Percentiles rank a stretch among this genome's conserved stretches.
Conservation (phyloP, 352 stramenopile genomes). For the Globisporangium takayamanum region DNA sequence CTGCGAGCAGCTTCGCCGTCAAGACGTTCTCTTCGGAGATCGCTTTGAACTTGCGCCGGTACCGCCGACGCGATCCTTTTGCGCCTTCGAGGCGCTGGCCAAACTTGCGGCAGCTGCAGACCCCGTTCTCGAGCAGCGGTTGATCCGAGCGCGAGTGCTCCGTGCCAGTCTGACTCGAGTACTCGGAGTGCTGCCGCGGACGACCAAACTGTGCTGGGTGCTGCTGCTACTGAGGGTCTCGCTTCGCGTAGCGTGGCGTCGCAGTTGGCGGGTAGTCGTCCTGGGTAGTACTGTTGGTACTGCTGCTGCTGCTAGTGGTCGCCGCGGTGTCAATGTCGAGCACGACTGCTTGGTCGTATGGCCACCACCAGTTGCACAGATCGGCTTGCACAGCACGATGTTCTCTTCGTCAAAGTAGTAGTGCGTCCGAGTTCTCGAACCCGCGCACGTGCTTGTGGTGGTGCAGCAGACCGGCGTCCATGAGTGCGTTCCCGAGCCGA, state of each 20-base stretch:
- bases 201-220: no score
- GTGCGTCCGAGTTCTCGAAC: slow-evolving; percentile 13
- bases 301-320: no score
- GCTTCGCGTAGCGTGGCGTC: not conserved
- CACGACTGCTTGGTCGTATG: not conserved
- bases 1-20: slow-evolving; percentile 14
- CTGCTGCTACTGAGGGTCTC: slow-evolving; percentile 17
- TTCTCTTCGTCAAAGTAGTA: slow-evolving; percentile 27
- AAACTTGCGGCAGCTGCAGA: slow-evolving; percentile 33
- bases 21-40: slow-evolving; percentile 20
- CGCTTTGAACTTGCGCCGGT: slow-evolving; percentile 18
- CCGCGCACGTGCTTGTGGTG: slow-evolving; percentile 25
- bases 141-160: slow-evolving; percentile 1
- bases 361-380: no score
- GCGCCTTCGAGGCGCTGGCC: slow-evolving; percentile 23
- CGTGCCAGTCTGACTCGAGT: not conserved
- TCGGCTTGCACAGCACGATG: slow-evolving; percentile 18
- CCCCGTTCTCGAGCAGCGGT: slow-evolving; percentile 8
- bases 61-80: slow-evolving; percentile 14
- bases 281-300: no score
- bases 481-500: slow-evolving; percentile 37
- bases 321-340: no score
- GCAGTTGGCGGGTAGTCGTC: no score
- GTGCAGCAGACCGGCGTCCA: slow-evolving; percentile 42
- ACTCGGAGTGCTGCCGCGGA: not conserved